Evolutionary conservation across 2,329 filamentous ascomycete species (phyloP).

Genomic region (Penicillium brevicompactum): DNA sequence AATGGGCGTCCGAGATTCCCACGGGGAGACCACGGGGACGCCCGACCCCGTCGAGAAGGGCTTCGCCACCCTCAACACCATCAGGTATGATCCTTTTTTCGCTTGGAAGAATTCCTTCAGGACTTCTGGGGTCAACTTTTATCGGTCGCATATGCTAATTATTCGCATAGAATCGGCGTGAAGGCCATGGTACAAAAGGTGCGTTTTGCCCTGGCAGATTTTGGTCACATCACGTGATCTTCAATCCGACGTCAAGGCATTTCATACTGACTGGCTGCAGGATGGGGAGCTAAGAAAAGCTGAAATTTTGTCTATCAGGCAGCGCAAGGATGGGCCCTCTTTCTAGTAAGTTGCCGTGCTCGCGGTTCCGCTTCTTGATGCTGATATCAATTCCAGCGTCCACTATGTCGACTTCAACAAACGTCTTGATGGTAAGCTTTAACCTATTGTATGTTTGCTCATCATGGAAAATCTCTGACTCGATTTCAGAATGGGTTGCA

Average conservation of each 20-base stretch:
- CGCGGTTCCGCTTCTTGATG: neutral
- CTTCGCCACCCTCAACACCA: constrained; percentile 79
- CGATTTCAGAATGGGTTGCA: constrained; percentile 79
- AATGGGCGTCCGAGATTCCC: constrained; percentile 60
- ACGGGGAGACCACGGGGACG: constrained; percentile 56
- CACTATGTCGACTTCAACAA: constrained; percentile 99
- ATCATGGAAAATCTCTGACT: constrained; percentile 35
- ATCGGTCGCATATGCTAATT: constrained; percentile 40
- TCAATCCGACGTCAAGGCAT: neutral
- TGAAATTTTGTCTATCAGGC: constrained; percentile 92
- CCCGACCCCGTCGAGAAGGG: constrained; percentile 71
- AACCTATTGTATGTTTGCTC: neutral
- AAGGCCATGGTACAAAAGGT: constrained; percentile 73
- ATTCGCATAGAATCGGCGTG: constrained; percentile 60
- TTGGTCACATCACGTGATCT: constrained; percentile 36
- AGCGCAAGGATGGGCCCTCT: constrained; percentile 81
- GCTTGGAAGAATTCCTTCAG: constrained; percentile 3
- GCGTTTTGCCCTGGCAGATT: constrained; percentile 33
- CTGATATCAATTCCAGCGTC: constrained; percentile 54
- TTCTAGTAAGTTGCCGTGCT: constrained; percentile 65
- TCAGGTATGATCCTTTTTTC: constrained; percentile 62
- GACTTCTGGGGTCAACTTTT: constrained; percentile 23
- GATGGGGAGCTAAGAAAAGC: constrained; percentile 85
- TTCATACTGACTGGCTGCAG: constrained; percentile 39
- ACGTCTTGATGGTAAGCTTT: constrained; percentile 58